Percentiles rank a stretch among this genome's conserved stretches.
Conservation (phyloP, 306 rosid species). For the Malus asiatica region DNA sequence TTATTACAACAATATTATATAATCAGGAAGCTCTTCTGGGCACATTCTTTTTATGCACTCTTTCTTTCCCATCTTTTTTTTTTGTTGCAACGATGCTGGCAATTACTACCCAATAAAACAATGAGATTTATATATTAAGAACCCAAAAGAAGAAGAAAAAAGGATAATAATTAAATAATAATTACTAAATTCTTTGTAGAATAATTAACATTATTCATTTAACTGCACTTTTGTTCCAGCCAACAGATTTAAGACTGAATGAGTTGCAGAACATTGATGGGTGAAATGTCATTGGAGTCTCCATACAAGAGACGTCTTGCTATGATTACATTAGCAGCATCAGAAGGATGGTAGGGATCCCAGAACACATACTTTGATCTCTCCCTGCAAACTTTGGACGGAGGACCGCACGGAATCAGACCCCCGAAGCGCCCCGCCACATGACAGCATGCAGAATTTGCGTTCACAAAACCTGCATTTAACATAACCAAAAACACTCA, state of each 20-base stretch:
- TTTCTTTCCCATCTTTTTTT: too few species aligned
- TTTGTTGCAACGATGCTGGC: too few species aligned
- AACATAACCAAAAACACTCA: not conserved
- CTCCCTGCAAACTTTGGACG: constrained; percentile 47
- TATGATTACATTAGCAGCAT: constrained; percentile 43
- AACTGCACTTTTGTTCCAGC: too few species aligned
- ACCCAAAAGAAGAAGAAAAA: too few species aligned
- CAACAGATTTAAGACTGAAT: not conserved
- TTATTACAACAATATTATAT: too few species aligned
- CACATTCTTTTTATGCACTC: too few species aligned
- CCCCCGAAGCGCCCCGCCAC: constrained; percentile 58
- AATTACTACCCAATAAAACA: too few species aligned
- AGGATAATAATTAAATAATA: too few species aligned
- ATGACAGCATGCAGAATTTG: constrained; percentile 52
- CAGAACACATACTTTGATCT: constrained; percentile 60
- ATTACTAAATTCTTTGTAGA: too few species aligned
- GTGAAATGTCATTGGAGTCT: constrained; percentile 36
- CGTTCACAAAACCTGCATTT: constrained; percentile 46
- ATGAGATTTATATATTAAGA: too few species aligned
- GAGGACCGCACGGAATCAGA: constrained; percentile 42
- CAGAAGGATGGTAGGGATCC: constrained; percentile 67
- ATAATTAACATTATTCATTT: too few species aligned
- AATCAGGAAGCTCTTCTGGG: too few species aligned
- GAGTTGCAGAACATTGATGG: constrained; percentile 44
- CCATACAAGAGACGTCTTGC: constrained; percentile 49